Percentiles rank a stretch among this genome's conserved stretches.
phyloP scores from a whole-genome alignment of 176 grass and related monocot genomes.

The Musa itinerans region DNA sequence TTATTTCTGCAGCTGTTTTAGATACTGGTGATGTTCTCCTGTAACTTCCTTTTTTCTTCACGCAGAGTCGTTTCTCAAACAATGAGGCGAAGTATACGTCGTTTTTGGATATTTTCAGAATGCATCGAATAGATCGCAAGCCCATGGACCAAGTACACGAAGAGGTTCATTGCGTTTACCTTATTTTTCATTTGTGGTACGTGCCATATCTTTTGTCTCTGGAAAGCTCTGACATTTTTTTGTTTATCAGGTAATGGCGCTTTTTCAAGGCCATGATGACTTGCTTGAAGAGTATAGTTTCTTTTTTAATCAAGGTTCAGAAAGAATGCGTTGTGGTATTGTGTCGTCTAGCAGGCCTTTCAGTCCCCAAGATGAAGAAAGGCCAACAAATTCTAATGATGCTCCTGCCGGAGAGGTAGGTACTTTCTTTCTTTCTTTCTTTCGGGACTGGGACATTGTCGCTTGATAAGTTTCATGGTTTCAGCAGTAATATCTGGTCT shows the following conservation, averaged over 20 bases:
- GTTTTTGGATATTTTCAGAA: not conserved
- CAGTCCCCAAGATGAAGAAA: not conserved
- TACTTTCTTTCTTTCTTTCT: not conserved
- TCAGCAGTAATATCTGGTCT: not conserved
- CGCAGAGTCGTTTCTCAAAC: not conserved
- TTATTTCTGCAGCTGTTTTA: not conserved
- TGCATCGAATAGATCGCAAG: not conserved
- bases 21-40: not conserved
- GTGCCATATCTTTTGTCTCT: not conserved
- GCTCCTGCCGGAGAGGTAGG: not conserved
- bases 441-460: not conserved
- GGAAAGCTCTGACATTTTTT: not conserved
- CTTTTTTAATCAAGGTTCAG: not conserved
- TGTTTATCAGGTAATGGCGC: not conserved
- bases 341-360: not conserved
- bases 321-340: not conserved
- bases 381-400: not conserved
- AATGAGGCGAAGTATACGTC: not conserved
- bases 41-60: not conserved
- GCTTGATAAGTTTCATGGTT: not conserved
- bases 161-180: not conserved
- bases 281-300: not conserved
- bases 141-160: not conserved
- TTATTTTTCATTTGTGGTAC: not conserved
- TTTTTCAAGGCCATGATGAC: constrained; percentile 1